Base-by-base conservation (phyloP, 1,284 basidiomycete species). In the Trichosporon ovoides region DNA sequence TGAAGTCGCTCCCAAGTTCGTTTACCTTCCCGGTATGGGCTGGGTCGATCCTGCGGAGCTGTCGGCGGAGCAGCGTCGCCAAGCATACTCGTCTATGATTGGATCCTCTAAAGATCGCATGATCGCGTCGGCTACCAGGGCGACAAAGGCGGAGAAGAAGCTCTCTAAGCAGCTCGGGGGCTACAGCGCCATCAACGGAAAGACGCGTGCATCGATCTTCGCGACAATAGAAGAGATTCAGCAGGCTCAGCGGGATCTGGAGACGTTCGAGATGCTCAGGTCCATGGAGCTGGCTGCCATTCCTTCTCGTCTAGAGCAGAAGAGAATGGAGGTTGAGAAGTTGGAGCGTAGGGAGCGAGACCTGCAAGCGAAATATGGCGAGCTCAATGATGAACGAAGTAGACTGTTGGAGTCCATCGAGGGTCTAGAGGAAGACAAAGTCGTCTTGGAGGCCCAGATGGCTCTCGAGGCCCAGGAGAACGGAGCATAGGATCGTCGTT, bases 61-160 rank as follows among this genome's bases (percentile, higher is more conserved):
- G 12, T 80, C 84, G 1, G 66, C 78, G 1, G 82, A 84, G 34
- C 81, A 83, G 48, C 83, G 87, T 7, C 77, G 86, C 33, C 81
- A 81, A 1, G 91, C 90, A 0, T 87, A 88, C 68, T 73, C 79
- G 0, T 72, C 81, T 7, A 77, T 87, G 51, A 80, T 98, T 55
- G 81, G 84, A 13, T 79, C 84, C 40, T 81, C 82, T 56, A 84
- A 87, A 20, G 85, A 86, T 16, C 77, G 79, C 48, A 91, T 99
- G 86, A 78, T 85, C n/a, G 85, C 84, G 68, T 88, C 91, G 69
- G 90, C 91, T 0, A 83, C 81, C 50, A 89, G 87, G 69, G 87
- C 89, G 0, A 78, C 84, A 38, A 99, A 98, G 79, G 76, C 83
- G 6, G 96, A 98, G 80, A 97, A 95, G 83, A 94, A 92, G 76